phyloP scores from a whole-genome alignment of 2,329 filamentous ascomycete species.

The Hyphodiscus sp. region DNA sequence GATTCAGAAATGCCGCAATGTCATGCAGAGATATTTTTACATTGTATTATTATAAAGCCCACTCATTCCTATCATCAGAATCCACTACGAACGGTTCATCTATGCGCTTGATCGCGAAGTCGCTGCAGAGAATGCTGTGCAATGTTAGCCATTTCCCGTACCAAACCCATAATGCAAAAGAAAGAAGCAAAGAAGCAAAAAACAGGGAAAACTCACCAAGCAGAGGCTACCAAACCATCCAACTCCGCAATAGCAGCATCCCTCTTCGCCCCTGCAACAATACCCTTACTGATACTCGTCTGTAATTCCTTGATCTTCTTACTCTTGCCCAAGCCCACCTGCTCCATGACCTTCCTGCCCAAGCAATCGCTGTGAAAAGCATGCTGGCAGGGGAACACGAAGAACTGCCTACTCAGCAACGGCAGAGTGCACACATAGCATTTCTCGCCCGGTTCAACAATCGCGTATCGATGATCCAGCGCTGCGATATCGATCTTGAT shows the following conservation, averaged over 20 bases:
- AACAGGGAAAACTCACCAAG: conserved; percentile 57
- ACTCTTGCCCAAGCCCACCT: conserved; percentile 67
- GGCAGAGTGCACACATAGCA: conserved; percentile 87
- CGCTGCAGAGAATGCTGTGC: conserved; percentile 83
- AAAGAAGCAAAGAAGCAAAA: neutral
- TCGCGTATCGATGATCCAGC: conserved; percentile 84
- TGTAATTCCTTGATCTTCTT: conserved; percentile 82
- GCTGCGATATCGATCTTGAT: conserved; percentile 86
- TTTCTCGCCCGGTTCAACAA: conserved; percentile 92
- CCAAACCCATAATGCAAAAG: neutral
- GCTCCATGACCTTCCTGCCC: conserved; percentile 76
- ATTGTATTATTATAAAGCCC: conserved; percentile 47
- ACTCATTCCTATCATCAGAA: conserved; percentile 71
- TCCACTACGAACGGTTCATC: conserved; percentile 83
- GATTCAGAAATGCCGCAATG: neutral
- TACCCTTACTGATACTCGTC: conserved; percentile 70
- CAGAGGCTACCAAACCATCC: conserved; percentile 83
- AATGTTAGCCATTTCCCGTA: conserved; percentile 1
- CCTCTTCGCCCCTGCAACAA: conserved; percentile 62
- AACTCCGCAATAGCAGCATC: conserved; percentile 83
- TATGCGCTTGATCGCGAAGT: conserved; percentile 88
- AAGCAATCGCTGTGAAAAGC: conserved; percentile 95
- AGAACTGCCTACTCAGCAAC: conserved; percentile 85
- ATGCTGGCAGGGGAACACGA: conserved; percentile 97
- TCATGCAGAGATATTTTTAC: conserved; percentile 26